Base-by-base conservation (phyloP, 1,139 yeast genomes). In the Sugiyamaella sp. region DNA sequence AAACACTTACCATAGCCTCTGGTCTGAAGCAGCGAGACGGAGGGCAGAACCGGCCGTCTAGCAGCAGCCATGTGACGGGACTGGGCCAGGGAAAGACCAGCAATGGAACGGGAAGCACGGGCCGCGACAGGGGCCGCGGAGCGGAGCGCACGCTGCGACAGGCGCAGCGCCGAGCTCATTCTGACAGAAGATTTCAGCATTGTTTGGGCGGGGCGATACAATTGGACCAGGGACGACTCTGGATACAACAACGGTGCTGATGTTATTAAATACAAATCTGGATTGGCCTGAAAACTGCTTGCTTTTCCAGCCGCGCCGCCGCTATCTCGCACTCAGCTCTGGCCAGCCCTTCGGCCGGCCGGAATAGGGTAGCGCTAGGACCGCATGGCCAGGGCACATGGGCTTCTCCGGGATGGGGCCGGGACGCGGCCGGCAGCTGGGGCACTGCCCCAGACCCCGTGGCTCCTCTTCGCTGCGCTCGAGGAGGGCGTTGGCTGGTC, bases 141-240 rank as follows among this genome's bases (percentile, higher is more conserved):
- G 14, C 51, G 46, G n/a, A 48, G 20, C n/a, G 51, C 41, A 32
- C 41, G 17, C 20, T 33, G 40, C 24, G 46, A 41, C 32, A 33
- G 24, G 20, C 51, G 45, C 41, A 41, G 35, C 21, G 38, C 19
- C 9, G 52, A 14, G 19, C 40, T 21, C 35, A 44, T 32, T 44
- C 29, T 50, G 10, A 44, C 10, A 20, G 50, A 50, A 37, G 27
- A 45, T 32, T 38, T 51, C 48, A 46, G 33, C 46, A 57, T 57
- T 29, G 16, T 41, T 21, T 21, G n/a, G 39, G n/a, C 19, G 8
- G 19, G n/a, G 14, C n/a, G n/a, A 16, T 35, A 35, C n/a, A 16
- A 35, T 35, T 35, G 39, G n/a, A n/a, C n/a, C n/a, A n/a, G n/a
- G n/a, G n/a, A n/a, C n/a, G n/a, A n/a, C n/a, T n/a, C n/a, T n/a